Evolutionary conservation across 805 yeast species (phyloP), one percentile per base, ranked within the genome.

Genomic region (Suhomyces sp.): DNA sequence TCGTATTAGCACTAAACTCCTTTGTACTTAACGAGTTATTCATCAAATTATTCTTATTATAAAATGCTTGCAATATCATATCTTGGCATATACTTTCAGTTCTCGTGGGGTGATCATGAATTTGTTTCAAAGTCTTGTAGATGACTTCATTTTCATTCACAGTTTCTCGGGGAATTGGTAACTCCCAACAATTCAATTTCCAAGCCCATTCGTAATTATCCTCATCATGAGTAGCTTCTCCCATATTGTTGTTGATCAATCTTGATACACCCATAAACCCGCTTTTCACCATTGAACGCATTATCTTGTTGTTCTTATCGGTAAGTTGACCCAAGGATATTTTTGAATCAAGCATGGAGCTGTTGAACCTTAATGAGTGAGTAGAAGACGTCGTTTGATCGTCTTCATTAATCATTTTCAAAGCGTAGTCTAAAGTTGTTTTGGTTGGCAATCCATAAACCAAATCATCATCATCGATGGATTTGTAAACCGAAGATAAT

Each of bases 121-220:
- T 47, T 4, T 53, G 51, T 44, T 76, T 80, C 40, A 83, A 59
- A 1, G 76, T 52, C 4, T 65, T 62, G 50, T 82, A 87, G 2
- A 81, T 56, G 2, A 67, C 60, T 28, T 72, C 73, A 28, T 75
- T 67, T 25, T 68, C 74, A 1, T 64, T 55, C 0, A 35, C 33
- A 0, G 72, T 52, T 0, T 39, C 44, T 2, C 50, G 53, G 1
- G 80, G 68, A 0, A 53, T 42, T 0, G 95, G 86, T 1, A 84
- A 41, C 35, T 82, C 83, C 97, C 97, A 90, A 32, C 76, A 74
- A 27, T 72, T 75, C 25, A 90, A 57, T 50, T 83, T 83, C 88
- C 96, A 82, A 1, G 80, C 75, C 77, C 88, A 80, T 39, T 74
- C 78, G 51, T 72, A 83, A 1, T 58, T 39, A 16, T 55, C 54